phyloP scores from a whole-genome alignment of 1,139 yeast species.

The Pichia sp. region DNA sequence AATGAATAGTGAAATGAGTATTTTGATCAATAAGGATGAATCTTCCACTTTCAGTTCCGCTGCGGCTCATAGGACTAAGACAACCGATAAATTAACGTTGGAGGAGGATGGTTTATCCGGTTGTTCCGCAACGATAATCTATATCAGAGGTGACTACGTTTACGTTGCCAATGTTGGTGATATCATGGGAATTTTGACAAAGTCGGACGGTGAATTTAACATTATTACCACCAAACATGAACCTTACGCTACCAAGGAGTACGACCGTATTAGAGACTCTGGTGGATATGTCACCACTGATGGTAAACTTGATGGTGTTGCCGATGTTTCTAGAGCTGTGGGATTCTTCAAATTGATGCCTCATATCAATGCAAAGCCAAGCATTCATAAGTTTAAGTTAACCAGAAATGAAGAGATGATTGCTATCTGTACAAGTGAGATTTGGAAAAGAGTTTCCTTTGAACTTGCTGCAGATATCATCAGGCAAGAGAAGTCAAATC shows the following conservation, averaged over 20 bases:
- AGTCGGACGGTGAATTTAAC: conserved; percentile 72
- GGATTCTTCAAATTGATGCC: conserved; percentile 86
- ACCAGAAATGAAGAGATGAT: conserved; percentile 75
- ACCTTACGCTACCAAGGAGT: conserved; percentile 74
- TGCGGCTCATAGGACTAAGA: conserved; percentile 29
- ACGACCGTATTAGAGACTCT: conserved; percentile 80
- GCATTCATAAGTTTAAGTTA: conserved; percentile 54
- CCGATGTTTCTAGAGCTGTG: conserved; percentile 82
- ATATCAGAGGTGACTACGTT: conserved; percentile 60
- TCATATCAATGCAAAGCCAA: conserved; percentile 86
- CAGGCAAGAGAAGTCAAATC: conserved; percentile 73
- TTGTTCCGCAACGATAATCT: conserved; percentile 75
- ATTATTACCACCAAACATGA: conserved; percentile 74
- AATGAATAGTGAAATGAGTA: conserved; percentile 75
- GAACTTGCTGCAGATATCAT: conserved; percentile 90
- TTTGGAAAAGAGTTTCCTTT: conserved; percentile 80
- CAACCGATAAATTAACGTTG: conserved; percentile 32
- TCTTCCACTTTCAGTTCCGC: conserved; percentile 28
- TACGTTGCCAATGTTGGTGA: conserved; percentile 92
- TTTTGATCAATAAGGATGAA: conserved; percentile 26
- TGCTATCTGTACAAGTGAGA: conserved; percentile 74
- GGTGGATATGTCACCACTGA: conserved; percentile 88
- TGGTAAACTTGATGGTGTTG: conserved; percentile 77
- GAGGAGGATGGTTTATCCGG: conserved; percentile 77
- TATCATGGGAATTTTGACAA: conserved; percentile 71